Base-by-base conservation (phyloP, 2,329 filamentous ascomycete species). In the Pseudogymnoascus sp. region DNA sequence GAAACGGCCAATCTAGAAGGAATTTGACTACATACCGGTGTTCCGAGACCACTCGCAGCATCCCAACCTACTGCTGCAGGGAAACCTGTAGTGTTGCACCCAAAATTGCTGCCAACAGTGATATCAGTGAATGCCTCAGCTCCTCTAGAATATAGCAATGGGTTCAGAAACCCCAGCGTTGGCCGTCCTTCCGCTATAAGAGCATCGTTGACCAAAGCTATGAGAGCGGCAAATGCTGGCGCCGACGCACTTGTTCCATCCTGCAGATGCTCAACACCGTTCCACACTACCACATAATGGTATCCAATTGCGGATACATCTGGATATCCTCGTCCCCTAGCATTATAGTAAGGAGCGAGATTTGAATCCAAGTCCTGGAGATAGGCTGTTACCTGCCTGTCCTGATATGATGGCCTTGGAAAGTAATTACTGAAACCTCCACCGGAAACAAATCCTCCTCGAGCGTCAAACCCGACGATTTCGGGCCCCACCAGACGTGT, bases 151-250 rank as follows among this genome's bases (percentile, higher is more conserved):
- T 77, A 77, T 12, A 77, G 61, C 74, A 73, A 75, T 0, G 76
- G 75, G 63, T 77, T 78, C 57, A 77, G 61, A 66, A 75, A 77
- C 2, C 76, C 75, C 1, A 77, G 64, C 0, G 71, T 66, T 6
- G 68, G 67, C 67, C 80, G 78, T 6, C 81, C 80, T 9, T 72
- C 73, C 0, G 78, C 72, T 16, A 86, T 70, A 12, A 83, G 73
- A 0, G 81, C 82, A 63, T 87, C 84, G 65, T 88, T 88, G 47
- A 88, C 74, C 4, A 88, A 75, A 2, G 81, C 74, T 37, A 88
- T 74, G 61, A 88, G 76, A 16, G 77, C 80, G 0, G 82, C 77
- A 2, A 81, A 79, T 0, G 82, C 72, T 0, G 85, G 86, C 0
- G 79, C 73, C 0, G 82, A 79, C 11, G 83, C 82, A 7, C 74